Evolutionary conservation across 306 rosid species (phyloP).

Genomic region (Fragaria iinumae): DNA sequence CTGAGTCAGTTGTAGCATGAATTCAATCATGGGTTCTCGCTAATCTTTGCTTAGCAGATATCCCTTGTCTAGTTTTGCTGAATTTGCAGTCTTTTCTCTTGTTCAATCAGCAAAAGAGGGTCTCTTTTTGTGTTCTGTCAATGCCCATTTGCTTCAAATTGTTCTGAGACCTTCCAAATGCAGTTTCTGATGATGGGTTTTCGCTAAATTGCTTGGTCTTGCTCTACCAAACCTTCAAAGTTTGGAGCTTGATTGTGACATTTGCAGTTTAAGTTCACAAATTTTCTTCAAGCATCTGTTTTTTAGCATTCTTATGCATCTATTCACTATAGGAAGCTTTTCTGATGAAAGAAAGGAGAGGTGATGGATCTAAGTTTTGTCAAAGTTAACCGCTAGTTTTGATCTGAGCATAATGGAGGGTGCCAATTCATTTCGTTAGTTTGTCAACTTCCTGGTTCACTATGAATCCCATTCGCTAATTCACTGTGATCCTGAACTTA

Average conservation of each 20-base stretch:
- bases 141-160: constrained; percentile 41
- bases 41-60: constrained; percentile 33
- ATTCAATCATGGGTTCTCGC: constrained; percentile 66
- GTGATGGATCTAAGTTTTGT: constrained; percentile 46
- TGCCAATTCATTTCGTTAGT: constrained; percentile 31
- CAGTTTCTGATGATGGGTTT: constrained; percentile 49
- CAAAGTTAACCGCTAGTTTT: constrained; percentile 42
- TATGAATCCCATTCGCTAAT: constrained; percentile 30
- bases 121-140: constrained; percentile 24
- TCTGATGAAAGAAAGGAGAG: constrained; percentile 21
- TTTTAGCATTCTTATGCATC: constrained; percentile 30
- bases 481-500: constrained; percentile 21
- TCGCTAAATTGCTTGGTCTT: constrained; percentile 48
- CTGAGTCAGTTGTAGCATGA: constrained; percentile 32
- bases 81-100: constrained; percentile 15
- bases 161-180: constrained; percentile 42
- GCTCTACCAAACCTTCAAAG: constrained; percentile 27
- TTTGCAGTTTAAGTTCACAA: constrained; percentile 29
- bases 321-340: constrained; percentile 25
- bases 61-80: constrained; percentile 19
- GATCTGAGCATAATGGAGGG: constrained; percentile 37
- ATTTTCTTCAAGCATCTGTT: constrained; percentile 38
- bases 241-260: constrained; percentile 30
- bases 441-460: constrained; percentile 6
- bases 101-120: constrained; percentile 19